A percentile compares a stretch with the other conserved stretches of the same genome.
Conservation (phyloP, 1,284 basidiomycete genomes). For the Paramarasmius palmivorus region DNA sequence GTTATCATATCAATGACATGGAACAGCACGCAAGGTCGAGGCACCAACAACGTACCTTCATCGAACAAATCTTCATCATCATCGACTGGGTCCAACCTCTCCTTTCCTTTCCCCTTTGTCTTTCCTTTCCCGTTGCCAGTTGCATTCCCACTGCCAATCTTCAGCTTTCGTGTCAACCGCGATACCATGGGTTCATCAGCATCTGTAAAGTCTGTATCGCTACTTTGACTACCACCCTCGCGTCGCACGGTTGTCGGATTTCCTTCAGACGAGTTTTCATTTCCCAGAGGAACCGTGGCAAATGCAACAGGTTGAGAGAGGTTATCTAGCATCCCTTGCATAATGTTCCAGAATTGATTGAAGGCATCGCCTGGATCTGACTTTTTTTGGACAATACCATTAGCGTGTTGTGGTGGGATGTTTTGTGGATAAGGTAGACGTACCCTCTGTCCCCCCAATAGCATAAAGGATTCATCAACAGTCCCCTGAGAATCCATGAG, state of each 20-base stretch:
- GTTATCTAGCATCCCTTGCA: constrained; percentile 80
- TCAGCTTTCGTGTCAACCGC: constrained; percentile 47
- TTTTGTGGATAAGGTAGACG: constrained; percentile 30
- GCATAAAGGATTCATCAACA: constrained; percentile 84
- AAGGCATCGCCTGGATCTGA: constrained; percentile 79
- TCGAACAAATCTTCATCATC: constrained; percentile 41
- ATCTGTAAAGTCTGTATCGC: constrained; percentile 71
- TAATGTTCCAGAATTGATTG: constrained; percentile 83
- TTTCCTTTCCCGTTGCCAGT: constrained; percentile 1
- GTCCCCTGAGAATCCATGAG: constrained; percentile 72
- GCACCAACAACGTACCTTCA: constrained; percentile 39
- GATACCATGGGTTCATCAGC: constrained; percentile 57
- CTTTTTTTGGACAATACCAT: constrained; percentile 31
- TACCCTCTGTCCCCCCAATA: constrained; percentile 66
- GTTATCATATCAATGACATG: constrained; percentile 1
- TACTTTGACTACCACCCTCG: constrained; percentile 53
- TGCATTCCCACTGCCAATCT: constrained; percentile 30
- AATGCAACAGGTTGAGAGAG: constrained; percentile 85
- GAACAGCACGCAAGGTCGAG: background rate
- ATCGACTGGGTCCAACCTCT: constrained; percentile 26
- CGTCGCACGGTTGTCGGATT: constrained; percentile 21
- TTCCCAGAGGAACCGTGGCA: constrained; percentile 70
- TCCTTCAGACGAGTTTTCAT: constrained; percentile 27
- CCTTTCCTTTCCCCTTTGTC: background rate
- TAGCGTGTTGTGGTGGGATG: background rate